phyloP scores from a whole-genome alignment of 306 rosid genomes.

The Acacia acuminata region DNA sequence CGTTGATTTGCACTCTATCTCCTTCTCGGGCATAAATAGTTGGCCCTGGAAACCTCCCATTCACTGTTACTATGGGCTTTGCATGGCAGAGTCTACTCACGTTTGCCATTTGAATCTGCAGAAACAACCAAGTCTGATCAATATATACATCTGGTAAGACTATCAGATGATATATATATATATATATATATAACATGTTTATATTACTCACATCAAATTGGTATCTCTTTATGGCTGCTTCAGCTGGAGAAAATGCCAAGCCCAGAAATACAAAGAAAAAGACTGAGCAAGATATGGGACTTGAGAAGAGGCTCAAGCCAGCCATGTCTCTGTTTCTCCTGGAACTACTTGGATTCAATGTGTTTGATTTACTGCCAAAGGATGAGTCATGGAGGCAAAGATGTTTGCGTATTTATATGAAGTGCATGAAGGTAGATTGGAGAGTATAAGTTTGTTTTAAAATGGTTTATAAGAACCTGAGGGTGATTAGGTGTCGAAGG shows the following conservation, averaged over 20 bases:
- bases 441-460: constrained; percentile 20
- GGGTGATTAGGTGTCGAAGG: constrained; percentile 38
- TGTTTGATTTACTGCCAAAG: background rate
- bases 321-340: constrained; percentile 35
- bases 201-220: constrained; percentile 56
- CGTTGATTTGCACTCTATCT: constrained; percentile 56
- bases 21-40: constrained; percentile 56
- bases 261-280: constrained; percentile 39
- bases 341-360: background rate
- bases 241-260: constrained; percentile 42
- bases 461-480: too few relatives aligned
- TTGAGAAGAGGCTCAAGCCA: constrained; percentile 22
- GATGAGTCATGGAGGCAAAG: constrained; percentile 28
- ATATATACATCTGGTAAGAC: background rate
- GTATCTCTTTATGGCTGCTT: constrained; percentile 58
- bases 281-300: background rate
- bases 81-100: constrained; percentile 50
- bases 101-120: constrained; percentile 50
- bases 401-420: constrained; percentile 15
- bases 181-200: background rate
- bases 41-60: constrained; percentile 59
- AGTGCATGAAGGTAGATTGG: background rate
- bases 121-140: background rate
- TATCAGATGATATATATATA: background rate
- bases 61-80: constrained; percentile 57